Evolutionary conservation across 1,139 yeast genomes (phyloP), one percentile per base, ranked within the genome.

Genomic region (Yamadazyma mexicana): DNA sequence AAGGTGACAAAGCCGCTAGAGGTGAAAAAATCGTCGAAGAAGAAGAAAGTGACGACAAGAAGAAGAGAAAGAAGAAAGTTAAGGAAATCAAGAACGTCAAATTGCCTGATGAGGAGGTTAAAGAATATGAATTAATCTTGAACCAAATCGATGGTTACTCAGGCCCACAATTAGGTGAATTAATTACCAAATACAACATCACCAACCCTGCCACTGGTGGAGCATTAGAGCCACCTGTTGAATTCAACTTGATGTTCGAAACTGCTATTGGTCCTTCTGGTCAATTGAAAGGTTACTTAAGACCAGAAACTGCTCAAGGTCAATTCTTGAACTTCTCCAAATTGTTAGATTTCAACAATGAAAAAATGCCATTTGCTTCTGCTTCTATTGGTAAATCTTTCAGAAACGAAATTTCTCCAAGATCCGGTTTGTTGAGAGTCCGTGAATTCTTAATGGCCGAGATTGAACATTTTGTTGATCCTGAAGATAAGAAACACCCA

Each of bases 261-360:
- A 94, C 99, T 43, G 96, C 96, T 43, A 94, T 94, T 63, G 99
- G 99, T 40, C 98, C 99, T 46, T 87, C 97, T 43, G 98, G 98
- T 58, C 89, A 84, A 61, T 73, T 91, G 66, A 89, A 87, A 74
- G 98, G 98, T 52, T 94, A 79, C 69, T 72, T 94, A 61, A 83
- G 99, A 69, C 99, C 99, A 43, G 99, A 94, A 73, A 94, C 99
- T 47, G 99, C 99, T 22, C 99, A 94, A 74, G 98, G 99, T 58
- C 98, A 94, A 70, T 94, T 94, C 67, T 77, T 94, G 60, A 94
- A 94, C 77, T 94, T 94, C 68, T 79, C 80, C 71, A 92, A 92
- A 71, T 77, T 94, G 58, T 80, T 89, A 57, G 98, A 94, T 57
- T 87, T 83, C 75, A 94, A 94, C 79, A 94, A 94, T 69, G 83